Evolutionary conservation across 139 green algal genomes (phyloP).

Genomic region (Coelastrella sp.): DNA sequence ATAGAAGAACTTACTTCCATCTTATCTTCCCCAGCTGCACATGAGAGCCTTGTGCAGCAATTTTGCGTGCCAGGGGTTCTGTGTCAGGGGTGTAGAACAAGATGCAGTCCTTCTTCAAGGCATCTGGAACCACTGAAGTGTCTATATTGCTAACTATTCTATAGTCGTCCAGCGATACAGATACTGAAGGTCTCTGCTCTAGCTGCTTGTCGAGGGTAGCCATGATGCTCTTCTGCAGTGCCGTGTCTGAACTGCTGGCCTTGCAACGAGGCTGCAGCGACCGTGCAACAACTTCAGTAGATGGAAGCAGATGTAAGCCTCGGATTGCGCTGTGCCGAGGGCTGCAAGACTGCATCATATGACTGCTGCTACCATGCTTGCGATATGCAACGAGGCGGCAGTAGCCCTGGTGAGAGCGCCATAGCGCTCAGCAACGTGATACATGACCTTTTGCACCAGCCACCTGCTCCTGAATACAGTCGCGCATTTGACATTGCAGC

Average conservation of each 20-base stretch:
- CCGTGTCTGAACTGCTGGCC: neutral
- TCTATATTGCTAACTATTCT: constrained; percentile 60
- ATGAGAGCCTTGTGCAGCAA: constrained; percentile 68
- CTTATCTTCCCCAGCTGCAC: constrained; percentile 87
- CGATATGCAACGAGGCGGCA: neutral
- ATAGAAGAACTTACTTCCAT: constrained; percentile 78
- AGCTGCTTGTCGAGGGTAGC: neutral
- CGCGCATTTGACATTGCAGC: neutral
- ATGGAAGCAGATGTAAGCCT: neutral
- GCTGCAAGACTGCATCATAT: constrained; percentile 14
- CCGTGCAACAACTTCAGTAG: neutral
- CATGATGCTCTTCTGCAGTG: constrained; percentile 17
- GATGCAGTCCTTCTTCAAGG: constrained; percentile 82
- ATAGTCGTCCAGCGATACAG: constrained; percentile 53
- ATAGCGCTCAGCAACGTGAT: neutral
- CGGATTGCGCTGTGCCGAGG: neutral
- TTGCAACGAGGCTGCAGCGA: neutral
- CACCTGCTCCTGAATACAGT: too few species aligned
- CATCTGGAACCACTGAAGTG: constrained; percentile 41
- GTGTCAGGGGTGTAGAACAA: constrained; percentile 93
- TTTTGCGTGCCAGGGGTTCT: constrained; percentile 81
- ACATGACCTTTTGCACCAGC: neutral
- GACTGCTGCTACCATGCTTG: constrained; percentile 8
- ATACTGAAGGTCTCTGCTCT: constrained; percentile 1
- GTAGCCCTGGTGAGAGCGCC: neutral